A percentile compares a stretch with the other conserved stretches of the same genome.
These are phyloP conservation scores for Buddleja alternifolia DNA, from an alignment of 257 asterid species.

Conservation along the genomic window DNA sequence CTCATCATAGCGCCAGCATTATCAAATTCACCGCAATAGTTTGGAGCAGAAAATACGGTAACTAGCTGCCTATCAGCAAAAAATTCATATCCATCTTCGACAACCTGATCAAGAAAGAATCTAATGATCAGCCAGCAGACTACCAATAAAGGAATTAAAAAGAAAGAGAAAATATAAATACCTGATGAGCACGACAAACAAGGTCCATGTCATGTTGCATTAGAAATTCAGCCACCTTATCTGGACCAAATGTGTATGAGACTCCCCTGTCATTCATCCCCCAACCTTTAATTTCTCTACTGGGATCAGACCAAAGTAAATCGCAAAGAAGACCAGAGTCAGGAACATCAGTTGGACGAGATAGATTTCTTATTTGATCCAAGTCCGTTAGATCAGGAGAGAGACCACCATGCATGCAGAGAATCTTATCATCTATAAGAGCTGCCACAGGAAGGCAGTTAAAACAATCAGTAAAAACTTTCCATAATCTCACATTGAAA, in stretches of 20 bases:
- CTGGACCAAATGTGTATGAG: conserved; percentile 74
- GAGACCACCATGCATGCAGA: conserved; percentile 85
- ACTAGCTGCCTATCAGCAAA: conserved; percentile 85
- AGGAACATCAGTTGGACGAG: conserved; percentile 78
- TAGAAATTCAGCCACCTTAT: conserved; percentile 79
- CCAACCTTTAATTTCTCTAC: conserved; percentile 76
- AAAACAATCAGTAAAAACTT: conserved; percentile 68
- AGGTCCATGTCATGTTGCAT: conserved; percentile 86
- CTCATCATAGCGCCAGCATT: conserved; percentile 94
- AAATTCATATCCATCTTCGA: conserved; percentile 86
- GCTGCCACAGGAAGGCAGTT: conserved; percentile 85
- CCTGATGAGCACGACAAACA: conserved; percentile 86
- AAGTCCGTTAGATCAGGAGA: conserved; percentile 71
- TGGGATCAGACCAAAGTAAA: conserved; percentile 80
- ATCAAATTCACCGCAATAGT: conserved; percentile 83
- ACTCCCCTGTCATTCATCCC: conserved; percentile 87
- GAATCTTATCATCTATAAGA: conserved; percentile 73
- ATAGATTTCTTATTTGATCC: conserved; percentile 66
- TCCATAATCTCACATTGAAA: conserved; percentile 70
- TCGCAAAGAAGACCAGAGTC: conserved; percentile 79
- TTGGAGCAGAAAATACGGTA: conserved; percentile 84
- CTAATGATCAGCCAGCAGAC: conserved; percentile 24
- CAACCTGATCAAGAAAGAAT: conserved; percentile 54
- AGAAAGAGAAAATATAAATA: conserved; percentile 26
- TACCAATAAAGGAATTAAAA: conserved; percentile 8